A percentile compares a stretch with the other conserved stretches of the same genome.
Evolutionary conservation across 2,329 filamentous ascomycete species (phyloP).

Genomic region (Blastomyces parvus): DNA sequence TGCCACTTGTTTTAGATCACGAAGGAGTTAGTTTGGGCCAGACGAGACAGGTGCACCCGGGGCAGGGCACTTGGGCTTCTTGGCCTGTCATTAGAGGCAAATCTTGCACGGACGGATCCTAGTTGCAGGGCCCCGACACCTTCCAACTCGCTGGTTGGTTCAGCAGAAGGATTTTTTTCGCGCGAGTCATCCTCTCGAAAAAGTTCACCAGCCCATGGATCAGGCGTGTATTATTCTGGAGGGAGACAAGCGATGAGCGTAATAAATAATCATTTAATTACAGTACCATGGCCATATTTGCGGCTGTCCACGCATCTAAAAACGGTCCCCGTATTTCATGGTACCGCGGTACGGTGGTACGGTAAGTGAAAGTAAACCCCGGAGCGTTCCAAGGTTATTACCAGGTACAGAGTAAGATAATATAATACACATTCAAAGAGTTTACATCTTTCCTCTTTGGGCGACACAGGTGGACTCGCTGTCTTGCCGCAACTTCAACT

Average conservation of each 20-base stretch:
- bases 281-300: not conserved
- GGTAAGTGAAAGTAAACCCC: no score
- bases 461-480: not conserved
- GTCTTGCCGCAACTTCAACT: not conserved
- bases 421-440: no score
- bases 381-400: no score
- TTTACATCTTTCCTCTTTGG: not conserved
- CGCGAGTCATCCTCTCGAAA: not conserved
- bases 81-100: not conserved
- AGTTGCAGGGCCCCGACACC: not conserved
- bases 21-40: not conserved
- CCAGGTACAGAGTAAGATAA: no score
- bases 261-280: not conserved
- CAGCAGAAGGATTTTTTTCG: not conserved
- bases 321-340: not conserved
- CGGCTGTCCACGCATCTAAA: not conserved
- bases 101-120: not conserved
- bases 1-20: slow-evolving; percentile 6
- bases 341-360: no score
- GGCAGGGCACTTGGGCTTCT: not conserved
- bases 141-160: not conserved
- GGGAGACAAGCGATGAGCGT: no score
- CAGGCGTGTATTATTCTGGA: no score
- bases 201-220: not conserved
- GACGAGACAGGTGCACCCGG: not conserved